Conservation (phyloP, 768 basidiomycete genomes). For the Mycena albidolilacea region DNA sequence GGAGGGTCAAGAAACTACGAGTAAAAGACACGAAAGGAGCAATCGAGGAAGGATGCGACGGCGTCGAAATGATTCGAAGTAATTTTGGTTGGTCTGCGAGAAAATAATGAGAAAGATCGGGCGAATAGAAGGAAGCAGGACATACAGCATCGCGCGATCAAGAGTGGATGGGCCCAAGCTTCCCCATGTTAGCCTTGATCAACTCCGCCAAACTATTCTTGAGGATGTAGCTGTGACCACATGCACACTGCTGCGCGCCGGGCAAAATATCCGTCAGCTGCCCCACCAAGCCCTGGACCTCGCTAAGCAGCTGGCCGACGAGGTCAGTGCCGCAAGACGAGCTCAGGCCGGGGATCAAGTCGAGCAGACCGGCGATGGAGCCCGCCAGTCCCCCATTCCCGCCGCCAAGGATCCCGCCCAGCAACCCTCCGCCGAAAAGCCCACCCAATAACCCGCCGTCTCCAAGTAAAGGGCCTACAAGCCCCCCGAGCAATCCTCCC, state of each 20-base stretch:
- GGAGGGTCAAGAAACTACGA: too few relatives aligned
- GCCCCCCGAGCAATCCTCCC: neutral
- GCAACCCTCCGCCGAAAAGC: neutral
- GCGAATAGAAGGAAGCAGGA: neutral
- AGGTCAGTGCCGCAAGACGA: constrained; percentile 24
- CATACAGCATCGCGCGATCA: neutral
- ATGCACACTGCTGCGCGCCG: constrained; percentile 16
- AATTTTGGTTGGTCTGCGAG: neutral
- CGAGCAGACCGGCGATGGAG: constrained; percentile 27
- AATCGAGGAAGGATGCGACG: neutral
- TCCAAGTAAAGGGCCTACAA: constrained; percentile 16
- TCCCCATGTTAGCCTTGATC: constrained; percentile 19
- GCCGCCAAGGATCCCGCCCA: constrained; percentile 15
- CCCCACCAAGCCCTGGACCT: constrained; percentile 24
- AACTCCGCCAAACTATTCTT: constrained; percentile 11
- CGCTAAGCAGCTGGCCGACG: constrained; percentile 25
- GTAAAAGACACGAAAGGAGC: too few relatives aligned
- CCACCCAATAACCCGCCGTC: constrained; percentile 7
- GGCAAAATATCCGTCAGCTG: constrained; percentile 12
- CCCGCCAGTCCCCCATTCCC: constrained; percentile 11
- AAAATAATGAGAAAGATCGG: neutral
- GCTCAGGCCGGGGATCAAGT: constrained; percentile 10
- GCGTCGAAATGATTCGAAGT: neutral
- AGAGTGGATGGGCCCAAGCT: constrained; percentile 16
- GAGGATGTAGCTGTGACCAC: neutral